Evolutionary conservation across 257 asterid species (phyloP).

Genomic region (Nicotiana tabacum): DNA sequence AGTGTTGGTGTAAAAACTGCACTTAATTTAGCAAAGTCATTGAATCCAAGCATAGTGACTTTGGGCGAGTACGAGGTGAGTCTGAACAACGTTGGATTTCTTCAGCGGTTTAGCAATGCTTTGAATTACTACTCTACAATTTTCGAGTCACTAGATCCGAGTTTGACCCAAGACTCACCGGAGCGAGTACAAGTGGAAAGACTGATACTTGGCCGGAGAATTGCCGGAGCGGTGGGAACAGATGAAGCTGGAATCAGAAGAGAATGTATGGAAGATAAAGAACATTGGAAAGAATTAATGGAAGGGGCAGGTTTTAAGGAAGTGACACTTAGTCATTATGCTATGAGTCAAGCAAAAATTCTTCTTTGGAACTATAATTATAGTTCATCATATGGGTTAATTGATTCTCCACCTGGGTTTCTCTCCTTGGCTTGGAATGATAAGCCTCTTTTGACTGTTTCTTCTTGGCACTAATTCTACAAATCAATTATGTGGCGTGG

Average conservation of each 20-base stretch:
- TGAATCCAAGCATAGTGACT: constrained; percentile 76
- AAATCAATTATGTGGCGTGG: background rate
- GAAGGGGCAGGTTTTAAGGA: constrained; percentile 75
- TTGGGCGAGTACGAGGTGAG: constrained; percentile 80
- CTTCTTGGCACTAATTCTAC: constrained; percentile 73
- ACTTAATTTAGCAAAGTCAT: constrained; percentile 61
- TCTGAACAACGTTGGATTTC: constrained; percentile 56
- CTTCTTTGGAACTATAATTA: constrained; percentile 80
- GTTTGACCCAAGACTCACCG: constrained; percentile 51
- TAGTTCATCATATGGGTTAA: constrained; percentile 54
- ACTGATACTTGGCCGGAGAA: constrained; percentile 64
- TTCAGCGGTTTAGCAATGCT: constrained; percentile 66
- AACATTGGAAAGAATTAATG: constrained; percentile 73
- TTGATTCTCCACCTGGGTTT: constrained; percentile 72
- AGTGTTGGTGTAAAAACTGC: constrained; percentile 49
- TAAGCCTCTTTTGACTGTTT: constrained; percentile 74
- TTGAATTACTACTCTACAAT: constrained; percentile 64
- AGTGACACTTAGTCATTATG: constrained; percentile 70
- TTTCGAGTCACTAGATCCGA: constrained; percentile 81
- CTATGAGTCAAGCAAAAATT: constrained; percentile 78
- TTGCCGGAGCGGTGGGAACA: constrained; percentile 55
- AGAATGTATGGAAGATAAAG: constrained; percentile 78
- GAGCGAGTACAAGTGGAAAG: constrained; percentile 69
- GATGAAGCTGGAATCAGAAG: constrained; percentile 37
- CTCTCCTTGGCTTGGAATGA: constrained; percentile 88